These are phyloP conservation scores for Mimosa bimucronata DNA, from an alignment of 306 rosid genomes.

Conservation along the genomic window DNA sequence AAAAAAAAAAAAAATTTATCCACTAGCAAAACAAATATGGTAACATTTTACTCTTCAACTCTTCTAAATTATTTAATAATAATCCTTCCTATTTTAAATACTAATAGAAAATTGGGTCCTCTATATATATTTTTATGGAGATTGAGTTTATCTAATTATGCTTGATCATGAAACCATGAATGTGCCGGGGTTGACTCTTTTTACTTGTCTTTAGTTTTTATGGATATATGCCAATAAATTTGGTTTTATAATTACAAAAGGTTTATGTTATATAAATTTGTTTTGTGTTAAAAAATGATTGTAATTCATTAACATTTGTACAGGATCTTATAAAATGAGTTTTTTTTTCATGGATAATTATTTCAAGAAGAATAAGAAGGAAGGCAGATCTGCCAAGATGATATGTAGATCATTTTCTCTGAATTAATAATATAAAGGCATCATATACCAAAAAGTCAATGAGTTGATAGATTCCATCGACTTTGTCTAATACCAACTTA, in stretches of 20 bases:
- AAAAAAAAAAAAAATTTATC: neutral
- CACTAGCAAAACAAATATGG: neutral
- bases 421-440: slow-evolving; percentile 2
- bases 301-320: neutral
- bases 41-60: too few species aligned
- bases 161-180: neutral
- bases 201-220: too few species aligned
- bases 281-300: neutral
- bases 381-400: neutral
- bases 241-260: neutral
- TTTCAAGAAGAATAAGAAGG: neutral
- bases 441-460: slow-evolving; percentile 20
- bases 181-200: neutral
- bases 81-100: neutral
- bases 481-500: slow-evolving; percentile 33
- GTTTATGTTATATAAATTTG: too few species aligned
- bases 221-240: too few species aligned
- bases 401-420: neutral
- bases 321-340: neutral
- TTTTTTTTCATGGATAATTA: neutral
- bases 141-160: neutral
- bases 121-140: neutral
- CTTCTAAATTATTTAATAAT: neutral
- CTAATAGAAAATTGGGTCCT: neutral
- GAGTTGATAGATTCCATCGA: slow-evolving; percentile 8